Percentiles rank a stretch among this genome's conserved stretches.
Conservation (phyloP, 2,329 filamentous ascomycete species). For the Penicillium expansum region DNA sequence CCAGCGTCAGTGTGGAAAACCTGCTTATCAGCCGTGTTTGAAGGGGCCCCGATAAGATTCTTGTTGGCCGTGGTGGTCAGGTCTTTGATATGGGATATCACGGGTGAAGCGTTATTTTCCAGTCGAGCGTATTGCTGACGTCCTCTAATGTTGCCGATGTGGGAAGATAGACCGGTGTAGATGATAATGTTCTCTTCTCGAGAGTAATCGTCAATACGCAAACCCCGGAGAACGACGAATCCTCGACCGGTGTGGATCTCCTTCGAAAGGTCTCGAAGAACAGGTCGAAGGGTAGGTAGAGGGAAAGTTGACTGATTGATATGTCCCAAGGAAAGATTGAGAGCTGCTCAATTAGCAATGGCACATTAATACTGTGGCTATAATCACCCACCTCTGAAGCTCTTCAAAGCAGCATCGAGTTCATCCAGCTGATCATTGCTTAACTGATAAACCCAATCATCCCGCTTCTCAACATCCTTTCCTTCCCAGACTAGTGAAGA, state of each 20-base stretch:
- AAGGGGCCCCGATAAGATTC: slow-evolving; percentile 19
- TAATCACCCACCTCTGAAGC: slow-evolving; percentile 40
- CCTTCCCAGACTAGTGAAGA: slow-evolving; percentile 51
- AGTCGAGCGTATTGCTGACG: slow-evolving; percentile 40
- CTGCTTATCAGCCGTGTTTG: slow-evolving; percentile 31
- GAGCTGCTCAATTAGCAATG: slow-evolving; percentile 30
- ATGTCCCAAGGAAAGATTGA: slow-evolving; percentile 24
- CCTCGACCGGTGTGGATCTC: slow-evolving; percentile 44
- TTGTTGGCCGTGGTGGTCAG: slow-evolving; percentile 35
- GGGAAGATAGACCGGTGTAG: slow-evolving; percentile 44
- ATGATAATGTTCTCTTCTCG: slow-evolving; percentile 38
- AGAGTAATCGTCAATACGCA: slow-evolving; percentile 38
- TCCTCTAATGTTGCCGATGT: slow-evolving; percentile 41
- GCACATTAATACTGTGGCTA: neutral
- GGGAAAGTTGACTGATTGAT: slow-evolving; percentile 48
- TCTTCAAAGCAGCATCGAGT: slow-evolving; percentile 41
- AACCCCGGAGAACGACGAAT: slow-evolving; percentile 46
- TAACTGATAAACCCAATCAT: slow-evolving; percentile 38
- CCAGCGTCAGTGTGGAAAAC: slow-evolving; percentile 59
- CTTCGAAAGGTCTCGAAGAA: slow-evolving; percentile 34
- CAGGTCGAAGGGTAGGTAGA: slow-evolving; percentile 35
- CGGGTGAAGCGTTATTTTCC: slow-evolving; percentile 36
- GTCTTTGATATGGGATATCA: slow-evolving; percentile 63
- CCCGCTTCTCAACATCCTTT: slow-evolving; percentile 31
- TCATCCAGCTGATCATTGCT: slow-evolving; percentile 41